Evolutionary conservation across 345 rosid genomes (phyloP).

Genomic region (Pistacia atlantica): DNA sequence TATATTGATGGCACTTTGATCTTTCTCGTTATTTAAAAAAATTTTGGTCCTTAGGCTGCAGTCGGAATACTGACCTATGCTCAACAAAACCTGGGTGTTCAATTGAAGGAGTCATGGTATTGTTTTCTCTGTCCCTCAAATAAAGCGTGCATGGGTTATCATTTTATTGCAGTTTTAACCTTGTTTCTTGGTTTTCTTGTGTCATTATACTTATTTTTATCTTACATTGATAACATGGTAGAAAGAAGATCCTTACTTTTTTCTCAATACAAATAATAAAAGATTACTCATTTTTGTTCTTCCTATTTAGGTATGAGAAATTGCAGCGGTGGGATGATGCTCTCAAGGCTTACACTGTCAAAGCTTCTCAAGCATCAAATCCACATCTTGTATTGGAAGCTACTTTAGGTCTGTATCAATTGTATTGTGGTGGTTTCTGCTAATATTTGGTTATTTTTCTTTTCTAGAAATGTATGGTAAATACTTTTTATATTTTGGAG

Average conservation of each 20-base stretch:
- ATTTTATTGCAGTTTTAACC: slow-evolving; percentile 9
- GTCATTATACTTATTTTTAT: neutral
- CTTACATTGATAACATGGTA: neutral
- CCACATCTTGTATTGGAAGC: slow-evolving; percentile 83
- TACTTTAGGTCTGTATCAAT: slow-evolving; percentile 61
- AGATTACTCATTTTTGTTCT: neutral
- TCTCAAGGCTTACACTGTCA: slow-evolving; percentile 87
- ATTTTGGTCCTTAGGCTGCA: slow-evolving; percentile 68
- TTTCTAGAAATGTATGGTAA: neutral
- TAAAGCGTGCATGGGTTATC: neutral
- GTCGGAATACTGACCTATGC: slow-evolving; percentile 98
- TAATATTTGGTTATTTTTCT: slow-evolving; percentile 10
- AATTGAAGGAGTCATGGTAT: slow-evolving; percentile 97
- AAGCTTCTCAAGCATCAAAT: slow-evolving; percentile 78
- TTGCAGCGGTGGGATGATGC: slow-evolving; percentile 99
- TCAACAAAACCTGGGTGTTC: slow-evolving; percentile 87
- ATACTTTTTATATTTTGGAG: neutral
- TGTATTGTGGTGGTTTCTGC: neutral
- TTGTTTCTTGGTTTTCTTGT: neutral
- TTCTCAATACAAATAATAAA: neutral
- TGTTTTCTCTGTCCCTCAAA: neutral
- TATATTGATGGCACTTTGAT: neutral
- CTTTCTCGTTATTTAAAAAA: slow-evolving; percentile 12
- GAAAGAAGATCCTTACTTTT: neutral
- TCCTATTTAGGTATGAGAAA: slow-evolving; percentile 85